A percentile compares a stretch with the other conserved stretches of the same genome.
phyloP scores from a whole-genome alignment of 2,329 filamentous ascomycete species.

The Dactylellina drechsleri region DNA sequence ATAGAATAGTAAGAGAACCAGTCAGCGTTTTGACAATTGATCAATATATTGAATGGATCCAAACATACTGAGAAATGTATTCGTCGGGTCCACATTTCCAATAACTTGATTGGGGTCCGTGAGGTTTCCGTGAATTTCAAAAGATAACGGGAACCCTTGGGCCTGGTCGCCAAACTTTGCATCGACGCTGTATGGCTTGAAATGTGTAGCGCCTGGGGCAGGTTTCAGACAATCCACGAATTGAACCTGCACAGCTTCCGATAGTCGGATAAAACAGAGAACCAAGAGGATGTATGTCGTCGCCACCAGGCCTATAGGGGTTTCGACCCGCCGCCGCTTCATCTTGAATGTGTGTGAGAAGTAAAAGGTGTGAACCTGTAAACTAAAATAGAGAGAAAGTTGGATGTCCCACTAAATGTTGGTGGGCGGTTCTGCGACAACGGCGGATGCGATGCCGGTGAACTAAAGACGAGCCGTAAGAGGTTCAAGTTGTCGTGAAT shows the following conservation, averaged over 20 bases:
- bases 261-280: conserved; percentile 15
- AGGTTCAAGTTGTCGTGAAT: conserved; percentile 26
- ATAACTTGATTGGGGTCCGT: conserved; percentile 35
- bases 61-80: conserved; percentile 36
- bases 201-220: conserved; percentile 30
- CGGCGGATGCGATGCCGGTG: background rate
- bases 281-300: conserved; percentile 25
- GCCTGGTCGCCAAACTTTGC: conserved; percentile 42
- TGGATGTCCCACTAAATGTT: background rate
- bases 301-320: conserved; percentile 19
- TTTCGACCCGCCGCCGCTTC: conserved; percentile 41
- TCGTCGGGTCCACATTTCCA: conserved; percentile 18
- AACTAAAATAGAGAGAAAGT: background rate
- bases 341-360: conserved; percentile 13
- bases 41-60: background rate
- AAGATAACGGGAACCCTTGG: conserved; percentile 34
- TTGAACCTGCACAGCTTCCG: conserved; percentile 30
- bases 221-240: conserved; percentile 39
- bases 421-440: background rate
- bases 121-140: conserved; percentile 46
- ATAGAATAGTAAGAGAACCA: conserved; percentile 2
- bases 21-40: conserved; percentile 6
- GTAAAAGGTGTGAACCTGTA: conserved; percentile 3
- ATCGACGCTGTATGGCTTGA: conserved; percentile 47
- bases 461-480: conserved; percentile 9